Conservation (phyloP, 1,284 basidiomycete species). For the Ganoderma leucocontextum region DNA sequence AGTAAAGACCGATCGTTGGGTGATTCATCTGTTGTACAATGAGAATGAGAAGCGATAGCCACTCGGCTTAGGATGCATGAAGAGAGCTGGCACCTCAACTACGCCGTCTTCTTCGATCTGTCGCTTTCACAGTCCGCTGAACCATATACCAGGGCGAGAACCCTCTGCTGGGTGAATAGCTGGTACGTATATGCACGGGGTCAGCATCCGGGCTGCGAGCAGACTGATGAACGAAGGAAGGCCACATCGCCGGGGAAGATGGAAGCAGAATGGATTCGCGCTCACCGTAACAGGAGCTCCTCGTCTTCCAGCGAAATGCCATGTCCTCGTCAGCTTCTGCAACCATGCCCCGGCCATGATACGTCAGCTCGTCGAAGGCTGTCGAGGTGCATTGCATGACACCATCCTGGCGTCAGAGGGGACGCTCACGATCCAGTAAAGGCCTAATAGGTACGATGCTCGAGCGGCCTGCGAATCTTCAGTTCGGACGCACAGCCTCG, state of each 20-base stretch:
- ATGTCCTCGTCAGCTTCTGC: neutral
- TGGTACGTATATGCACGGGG: neutral
- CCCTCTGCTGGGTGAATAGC: slow-evolving; percentile 17
- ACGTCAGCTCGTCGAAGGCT: neutral
- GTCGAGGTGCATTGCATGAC: slow-evolving; percentile 3
- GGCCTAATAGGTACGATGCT: slow-evolving; percentile 9
- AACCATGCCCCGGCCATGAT: neutral
- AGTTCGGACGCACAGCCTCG: slow-evolving; percentile 9
- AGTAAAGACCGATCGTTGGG: neutral
- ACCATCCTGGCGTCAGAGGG: neutral
- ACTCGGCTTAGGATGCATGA: slow-evolving; percentile 21
- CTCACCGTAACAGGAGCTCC: slow-evolving; percentile 20
- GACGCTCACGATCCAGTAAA: slow-evolving; percentile 18
- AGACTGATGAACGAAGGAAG: neutral
- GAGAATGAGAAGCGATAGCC: slow-evolving; percentile 19
- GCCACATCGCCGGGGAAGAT: neutral
- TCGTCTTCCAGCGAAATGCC: slow-evolving; percentile 19
- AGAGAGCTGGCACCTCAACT: slow-evolving; percentile 16
- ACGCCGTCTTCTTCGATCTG: slow-evolving; percentile 12
- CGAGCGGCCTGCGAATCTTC: slow-evolving; percentile 23
- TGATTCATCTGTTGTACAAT: slow-evolving; percentile 26
- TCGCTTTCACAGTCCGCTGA: slow-evolving; percentile 13
- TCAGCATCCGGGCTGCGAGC: neutral
- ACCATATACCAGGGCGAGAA: slow-evolving; percentile 25
- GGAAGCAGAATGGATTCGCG: slow-evolving; percentile 6